phyloP scores from a whole-genome alignment of 768 basidiomycete species.

The Tricholoma furcatifolium region DNA sequence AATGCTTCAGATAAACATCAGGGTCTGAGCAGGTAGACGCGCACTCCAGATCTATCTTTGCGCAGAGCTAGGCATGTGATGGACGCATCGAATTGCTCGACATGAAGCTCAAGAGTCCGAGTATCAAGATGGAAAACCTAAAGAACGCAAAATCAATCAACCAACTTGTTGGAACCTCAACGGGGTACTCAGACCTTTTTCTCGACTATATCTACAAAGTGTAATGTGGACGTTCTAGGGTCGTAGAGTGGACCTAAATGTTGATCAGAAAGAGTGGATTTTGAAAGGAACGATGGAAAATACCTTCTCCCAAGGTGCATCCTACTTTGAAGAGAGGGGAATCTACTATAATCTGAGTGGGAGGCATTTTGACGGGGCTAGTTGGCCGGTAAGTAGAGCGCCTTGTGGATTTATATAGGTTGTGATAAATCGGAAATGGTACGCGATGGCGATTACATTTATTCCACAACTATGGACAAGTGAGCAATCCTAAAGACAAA shows the following conservation, averaged over 20 bases:
- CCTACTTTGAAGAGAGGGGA: conserved; percentile 50
- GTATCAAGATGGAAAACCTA: conserved; percentile 57
- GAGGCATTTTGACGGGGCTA: conserved; percentile 12
- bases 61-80: conserved; percentile 60
- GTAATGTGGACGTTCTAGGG: conserved; percentile 45
- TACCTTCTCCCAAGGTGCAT: conserved; percentile 66
- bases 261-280: conserved; percentile 16
- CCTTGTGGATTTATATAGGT: conserved; percentile 22
- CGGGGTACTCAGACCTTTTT: conserved; percentile 38
- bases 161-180: not conserved
- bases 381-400: not conserved
- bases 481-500: too few species aligned
- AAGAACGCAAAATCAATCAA: not conserved
- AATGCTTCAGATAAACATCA: not conserved
- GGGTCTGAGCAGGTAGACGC: conserved; percentile 9
- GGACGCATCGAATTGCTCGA: conserved; percentile 52
- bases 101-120: conserved; percentile 33
- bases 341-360: conserved; percentile 35
- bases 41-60: conserved; percentile 42
- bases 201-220: conserved; percentile 68
- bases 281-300: not conserved
- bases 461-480: too few species aligned
- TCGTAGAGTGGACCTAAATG: conserved; percentile 63
- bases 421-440: conserved; percentile 6
- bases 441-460: conserved; percentile 18